Conservation (phyloP, 768 basidiomycete genomes). For the Leccinum pellstonianum region DNA sequence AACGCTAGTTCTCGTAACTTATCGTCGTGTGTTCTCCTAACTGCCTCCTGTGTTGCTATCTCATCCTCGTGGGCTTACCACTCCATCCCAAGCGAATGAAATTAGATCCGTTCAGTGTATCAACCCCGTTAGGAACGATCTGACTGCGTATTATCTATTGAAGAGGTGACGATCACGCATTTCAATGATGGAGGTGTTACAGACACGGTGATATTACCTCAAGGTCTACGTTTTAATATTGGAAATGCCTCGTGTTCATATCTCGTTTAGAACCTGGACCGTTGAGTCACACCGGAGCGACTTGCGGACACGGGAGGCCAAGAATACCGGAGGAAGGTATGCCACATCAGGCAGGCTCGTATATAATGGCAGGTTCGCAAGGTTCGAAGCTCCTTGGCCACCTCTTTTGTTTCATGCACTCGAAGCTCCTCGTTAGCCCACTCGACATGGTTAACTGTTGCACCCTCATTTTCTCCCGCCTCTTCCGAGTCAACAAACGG, state of each 20-base stretch:
- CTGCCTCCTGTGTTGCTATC: conserved; percentile 31
- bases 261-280: conserved; percentile 16
- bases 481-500: conserved; percentile 18
- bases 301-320: conserved; percentile 11
- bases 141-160: conserved; percentile 24
- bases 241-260: conserved; percentile 29
- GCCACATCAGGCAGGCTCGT: conserved; percentile 18
- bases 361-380: conserved; percentile 22
- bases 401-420: conserved; percentile 23
- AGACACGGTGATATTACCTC: conserved; percentile 35
- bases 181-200: conserved; percentile 27
- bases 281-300: conserved; percentile 20
- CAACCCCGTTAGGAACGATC: conserved; percentile 29
- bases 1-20: conserved; percentile 29
- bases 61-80: conserved; percentile 29
- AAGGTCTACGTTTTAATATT: conserved; percentile 27
- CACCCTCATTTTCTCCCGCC: conserved; percentile 23
- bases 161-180: conserved; percentile 33
- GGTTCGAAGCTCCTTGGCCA: conserved; percentile 9
- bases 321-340: conserved; percentile 19
- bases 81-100: conserved; percentile 20
- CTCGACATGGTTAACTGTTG: conserved; percentile 29
- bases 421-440: conserved; percentile 21
- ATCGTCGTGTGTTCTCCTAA: conserved; percentile 25
- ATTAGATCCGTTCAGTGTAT: conserved; percentile 16